A percentile compares a stretch with the other conserved stretches of the same genome.
Conservation (phyloP, 2,329 filamentous ascomycete species). For the Apiospora marii region DNA sequence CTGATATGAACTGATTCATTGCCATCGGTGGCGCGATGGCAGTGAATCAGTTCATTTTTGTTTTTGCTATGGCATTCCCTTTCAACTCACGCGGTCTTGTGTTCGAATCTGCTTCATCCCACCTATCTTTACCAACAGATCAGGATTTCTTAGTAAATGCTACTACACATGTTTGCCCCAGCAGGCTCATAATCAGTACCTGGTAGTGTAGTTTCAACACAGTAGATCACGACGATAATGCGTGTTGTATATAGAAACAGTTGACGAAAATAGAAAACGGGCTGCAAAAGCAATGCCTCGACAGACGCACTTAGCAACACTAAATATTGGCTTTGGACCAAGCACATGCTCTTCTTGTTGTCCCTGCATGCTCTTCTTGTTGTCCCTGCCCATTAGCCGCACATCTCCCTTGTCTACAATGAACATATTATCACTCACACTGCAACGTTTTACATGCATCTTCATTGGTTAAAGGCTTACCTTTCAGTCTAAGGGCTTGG, state of each 20-base stretch:
- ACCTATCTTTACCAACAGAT: background rate
- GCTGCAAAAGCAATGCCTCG: background rate
- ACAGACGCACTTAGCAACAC: background rate
- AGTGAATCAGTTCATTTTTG: background rate
- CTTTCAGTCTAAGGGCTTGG: background rate
- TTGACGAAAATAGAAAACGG: background rate
- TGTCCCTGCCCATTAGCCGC: background rate
- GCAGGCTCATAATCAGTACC: background rate
- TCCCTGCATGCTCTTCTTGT: background rate
- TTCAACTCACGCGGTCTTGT: background rate
- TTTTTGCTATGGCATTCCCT: background rate
- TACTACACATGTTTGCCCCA: background rate
- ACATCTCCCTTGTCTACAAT: background rate
- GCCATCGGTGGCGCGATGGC: background rate
- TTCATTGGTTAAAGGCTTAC: background rate
- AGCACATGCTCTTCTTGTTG: background rate
- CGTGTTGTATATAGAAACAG: background rate
- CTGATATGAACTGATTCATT: background rate
- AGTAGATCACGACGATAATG: background rate
- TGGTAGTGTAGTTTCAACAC: fast-evolving
- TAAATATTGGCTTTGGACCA: background rate
- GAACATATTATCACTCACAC: background rate
- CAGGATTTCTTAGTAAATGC: background rate
- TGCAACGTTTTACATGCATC: background rate
- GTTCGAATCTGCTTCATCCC: background rate